Evolutionary conservation across 352 stramenopile genomes (phyloP).

Genomic region (Globisporangium nodosum): DNA sequence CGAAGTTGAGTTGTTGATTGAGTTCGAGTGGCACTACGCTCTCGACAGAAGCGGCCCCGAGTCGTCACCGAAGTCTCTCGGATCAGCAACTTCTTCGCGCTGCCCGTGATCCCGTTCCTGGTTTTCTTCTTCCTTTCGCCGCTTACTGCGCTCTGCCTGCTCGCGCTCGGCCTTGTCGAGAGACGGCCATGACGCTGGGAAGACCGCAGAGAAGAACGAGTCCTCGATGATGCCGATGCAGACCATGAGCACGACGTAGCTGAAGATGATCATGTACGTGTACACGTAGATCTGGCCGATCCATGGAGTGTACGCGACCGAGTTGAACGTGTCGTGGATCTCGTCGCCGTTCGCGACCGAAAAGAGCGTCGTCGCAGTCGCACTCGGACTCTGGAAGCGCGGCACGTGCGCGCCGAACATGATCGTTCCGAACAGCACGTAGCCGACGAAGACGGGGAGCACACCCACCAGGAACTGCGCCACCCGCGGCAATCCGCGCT

Average conservation of each 20-base stretch:
- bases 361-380: conserved; percentile 77
- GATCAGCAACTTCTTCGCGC: neutral
- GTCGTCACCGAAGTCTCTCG: neutral
- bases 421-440: conserved; percentile 80
- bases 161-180: conserved; percentile 22
- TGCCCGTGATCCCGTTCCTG: neutral
- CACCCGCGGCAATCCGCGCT: conserved; percentile 59
- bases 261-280: conserved; percentile 85
- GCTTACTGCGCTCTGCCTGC: conserved; percentile 2
- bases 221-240: conserved; percentile 89
- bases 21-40: neutral
- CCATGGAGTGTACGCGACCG: conserved; percentile 61
- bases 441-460: conserved; percentile 78
- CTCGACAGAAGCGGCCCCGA: neutral
- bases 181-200: conserved; percentile 57
- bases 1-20: no score
- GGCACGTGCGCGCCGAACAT: conserved; percentile 83
- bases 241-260: conserved; percentile 87
- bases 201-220: conserved; percentile 81
- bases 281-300: conserved; percentile 84
- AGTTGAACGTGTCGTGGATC: conserved; percentile 82
- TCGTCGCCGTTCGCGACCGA: conserved; percentile 85
- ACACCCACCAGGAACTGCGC: conserved; percentile 81
- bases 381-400: conserved; percentile 60
- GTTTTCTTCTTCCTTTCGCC: neutral